phyloP scores from a whole-genome alignment of 768 basidiomycete genomes.

The Gloeostereum incarnatum region DNA sequence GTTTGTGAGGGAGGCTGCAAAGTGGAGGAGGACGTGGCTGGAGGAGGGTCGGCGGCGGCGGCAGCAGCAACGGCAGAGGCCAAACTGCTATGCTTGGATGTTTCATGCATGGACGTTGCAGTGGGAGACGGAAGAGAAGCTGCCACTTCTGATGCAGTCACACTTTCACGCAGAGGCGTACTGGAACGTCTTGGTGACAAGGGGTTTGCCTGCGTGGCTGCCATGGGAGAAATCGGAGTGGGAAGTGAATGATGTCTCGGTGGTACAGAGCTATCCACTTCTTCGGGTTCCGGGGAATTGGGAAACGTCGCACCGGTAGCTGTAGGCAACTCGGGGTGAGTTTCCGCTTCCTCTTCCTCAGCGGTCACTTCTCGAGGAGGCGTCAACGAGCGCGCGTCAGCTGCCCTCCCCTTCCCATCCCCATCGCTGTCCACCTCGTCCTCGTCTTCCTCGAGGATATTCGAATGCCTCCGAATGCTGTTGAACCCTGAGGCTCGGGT shows the following conservation, averaged over 20 bases:
- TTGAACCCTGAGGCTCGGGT: constrained; percentile 26
- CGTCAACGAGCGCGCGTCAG: too few species aligned
- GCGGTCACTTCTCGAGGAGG: too few species aligned
- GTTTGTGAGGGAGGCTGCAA: background rate
- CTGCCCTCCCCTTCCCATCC: constrained; percentile 1
- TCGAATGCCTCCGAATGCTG: constrained; percentile 37
- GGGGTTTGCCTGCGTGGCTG: too few species aligned
- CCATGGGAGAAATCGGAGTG: constrained; percentile 17
- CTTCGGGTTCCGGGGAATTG: constrained; percentile 6
- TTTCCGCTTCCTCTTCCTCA: constrained; percentile 19
- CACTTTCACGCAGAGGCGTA: too few species aligned
- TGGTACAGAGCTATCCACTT: background rate
- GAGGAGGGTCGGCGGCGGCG: constrained; percentile 5
- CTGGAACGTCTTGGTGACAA: too few species aligned
- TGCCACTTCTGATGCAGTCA: constrained; percentile 15
- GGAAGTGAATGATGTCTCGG: constrained; percentile 13
- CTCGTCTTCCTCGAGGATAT: constrained; percentile 69
- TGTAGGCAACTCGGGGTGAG: constrained; percentile 24
- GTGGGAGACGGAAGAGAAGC: constrained; percentile 20
- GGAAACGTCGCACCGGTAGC: constrained; percentile 20
- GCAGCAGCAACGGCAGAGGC: constrained; percentile 8
- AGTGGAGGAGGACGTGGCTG: background rate
- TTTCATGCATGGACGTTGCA: too few species aligned
- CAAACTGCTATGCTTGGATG: too few species aligned
- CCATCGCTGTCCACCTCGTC: constrained; percentile 28